These are phyloP conservation scores for Panaeolus papilionaceus DNA, from an alignment of 768 basidiomycete species.

Conservation along the genomic window DNA sequence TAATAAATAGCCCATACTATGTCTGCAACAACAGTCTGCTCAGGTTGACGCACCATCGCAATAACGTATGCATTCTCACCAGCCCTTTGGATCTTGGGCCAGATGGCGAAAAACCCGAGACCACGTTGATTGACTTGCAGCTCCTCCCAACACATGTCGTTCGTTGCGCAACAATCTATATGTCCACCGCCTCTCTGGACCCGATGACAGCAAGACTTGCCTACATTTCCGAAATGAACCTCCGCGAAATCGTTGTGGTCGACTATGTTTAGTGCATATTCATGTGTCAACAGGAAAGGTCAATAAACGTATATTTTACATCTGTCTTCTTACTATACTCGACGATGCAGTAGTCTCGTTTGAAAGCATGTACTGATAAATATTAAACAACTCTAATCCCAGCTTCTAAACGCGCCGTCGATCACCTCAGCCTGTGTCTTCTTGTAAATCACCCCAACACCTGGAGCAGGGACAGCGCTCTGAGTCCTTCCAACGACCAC, in stretches of 20 bases:
- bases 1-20: not conserved
- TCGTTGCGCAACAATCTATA: not conserved
- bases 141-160: not conserved
- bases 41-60: not conserved
- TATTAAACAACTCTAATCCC: not conserved
- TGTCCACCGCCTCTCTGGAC: not conserved
- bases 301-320: no score
- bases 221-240: not conserved
- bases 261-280: not conserved
- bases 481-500: constrained; percentile 71
- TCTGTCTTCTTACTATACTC: no score
- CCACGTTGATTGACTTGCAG: not conserved
- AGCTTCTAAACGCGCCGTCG: constrained; percentile 58
- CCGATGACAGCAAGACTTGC: not conserved
- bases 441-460: constrained; percentile 71
- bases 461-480: constrained; percentile 80
- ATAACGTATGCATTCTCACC: not conserved
- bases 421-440: constrained; percentile 69
- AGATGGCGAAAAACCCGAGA: not conserved
- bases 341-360: no score
- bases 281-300: no score
- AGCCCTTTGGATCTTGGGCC: not conserved
- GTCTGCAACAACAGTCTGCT: not conserved
- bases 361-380: not conserved
- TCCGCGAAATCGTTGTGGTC: not conserved